Percentiles rank a stretch among this genome's conserved stretches.
Conservation (phyloP, 208 protist species). For the Leishmania tarentolae region DNA sequence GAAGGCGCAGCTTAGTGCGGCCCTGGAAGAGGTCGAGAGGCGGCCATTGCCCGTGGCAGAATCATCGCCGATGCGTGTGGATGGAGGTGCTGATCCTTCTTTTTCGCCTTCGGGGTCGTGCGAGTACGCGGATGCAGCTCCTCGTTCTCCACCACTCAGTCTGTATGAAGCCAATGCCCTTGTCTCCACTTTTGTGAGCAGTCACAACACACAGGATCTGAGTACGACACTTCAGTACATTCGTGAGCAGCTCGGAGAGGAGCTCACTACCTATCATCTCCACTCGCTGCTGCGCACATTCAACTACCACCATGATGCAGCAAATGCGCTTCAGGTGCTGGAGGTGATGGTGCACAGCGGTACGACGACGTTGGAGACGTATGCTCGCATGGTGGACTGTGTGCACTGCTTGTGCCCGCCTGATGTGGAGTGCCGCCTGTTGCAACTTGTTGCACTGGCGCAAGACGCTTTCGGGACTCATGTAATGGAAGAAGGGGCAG, state of each 20-base stretch:
- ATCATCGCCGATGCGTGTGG: not conserved
- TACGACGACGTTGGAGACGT: conserved; percentile 64
- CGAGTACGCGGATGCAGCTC: not conserved
- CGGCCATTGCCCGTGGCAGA: not conserved
- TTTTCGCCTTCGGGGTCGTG: not conserved
- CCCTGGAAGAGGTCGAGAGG: conserved; percentile 22
- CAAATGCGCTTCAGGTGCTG: conserved; percentile 77
- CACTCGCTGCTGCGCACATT: conserved; percentile 83
- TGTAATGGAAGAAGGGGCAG: conserved; percentile 30
- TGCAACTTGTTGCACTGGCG: conserved; percentile 45
- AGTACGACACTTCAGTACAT: conserved; percentile 75
- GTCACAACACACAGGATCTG: conserved; percentile 72
- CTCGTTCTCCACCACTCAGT: conserved; percentile 9
- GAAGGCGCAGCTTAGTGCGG: conserved; percentile 41
- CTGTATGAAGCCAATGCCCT: conserved; percentile 75
- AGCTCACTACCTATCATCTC: conserved; percentile 69
- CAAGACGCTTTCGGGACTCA: conserved; percentile 60
- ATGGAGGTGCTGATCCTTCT: not conserved
- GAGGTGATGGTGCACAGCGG: conserved; percentile 67
- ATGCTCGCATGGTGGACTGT: conserved; percentile 71
- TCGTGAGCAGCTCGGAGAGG: conserved; percentile 64
- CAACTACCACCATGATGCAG: conserved; percentile 66
- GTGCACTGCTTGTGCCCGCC: conserved; percentile 62
- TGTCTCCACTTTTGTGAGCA: conserved; percentile 61
- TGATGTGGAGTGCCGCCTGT: conserved; percentile 54